Conservation (phyloP, 352 stramenopile genomes). For the Globisporangium perplexum region DNA sequence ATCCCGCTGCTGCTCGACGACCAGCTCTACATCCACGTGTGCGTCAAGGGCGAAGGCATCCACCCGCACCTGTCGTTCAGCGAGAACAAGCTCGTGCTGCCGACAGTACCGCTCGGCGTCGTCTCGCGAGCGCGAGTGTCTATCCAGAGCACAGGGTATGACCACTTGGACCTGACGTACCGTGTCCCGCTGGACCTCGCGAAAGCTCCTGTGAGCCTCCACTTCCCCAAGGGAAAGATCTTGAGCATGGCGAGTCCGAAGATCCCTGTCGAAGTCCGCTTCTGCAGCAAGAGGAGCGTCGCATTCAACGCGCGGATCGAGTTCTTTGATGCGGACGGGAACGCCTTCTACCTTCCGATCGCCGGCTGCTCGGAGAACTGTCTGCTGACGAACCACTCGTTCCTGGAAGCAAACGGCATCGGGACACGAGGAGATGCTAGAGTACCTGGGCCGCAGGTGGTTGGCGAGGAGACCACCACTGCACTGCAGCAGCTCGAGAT, state of each 20-base stretch:
- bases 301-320: slow-evolving; percentile 90
- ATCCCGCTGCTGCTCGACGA: slow-evolving; percentile 67
- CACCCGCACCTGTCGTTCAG: slow-evolving; percentile 91
- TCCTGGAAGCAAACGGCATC: slow-evolving; percentile 35
- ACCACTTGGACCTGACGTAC: slow-evolving; percentile 87
- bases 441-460: no score
- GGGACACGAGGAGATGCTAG: no score
- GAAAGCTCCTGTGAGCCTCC: slow-evolving; percentile 74
- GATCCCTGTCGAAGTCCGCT: slow-evolving; percentile 84
- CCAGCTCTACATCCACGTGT: slow-evolving; percentile 79
- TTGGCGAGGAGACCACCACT: not conserved
- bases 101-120: slow-evolving; percentile 87
- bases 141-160: slow-evolving; percentile 88
- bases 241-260: slow-evolving; percentile 77
- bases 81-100: slow-evolving; percentile 77
- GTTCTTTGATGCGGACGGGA: slow-evolving; percentile 90
- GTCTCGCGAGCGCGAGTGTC: slow-evolving; percentile 54
- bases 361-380: slow-evolving; percentile 90
- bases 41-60: slow-evolving; percentile 77
- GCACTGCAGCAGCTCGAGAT: not conserved
- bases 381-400: slow-evolving; percentile 87
- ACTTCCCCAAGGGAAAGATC: slow-evolving; percentile 87
- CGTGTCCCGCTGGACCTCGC: slow-evolving; percentile 67
- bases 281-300: slow-evolving; percentile 77
- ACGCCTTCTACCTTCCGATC: slow-evolving; percentile 80